Percentiles rank a stretch among this genome's conserved stretches.
These are phyloP conservation scores for Cladosporium austrohemisphaericum DNA, from an alignment of 2,329 filamentous ascomycete species.

Conservation along the genomic window DNA sequence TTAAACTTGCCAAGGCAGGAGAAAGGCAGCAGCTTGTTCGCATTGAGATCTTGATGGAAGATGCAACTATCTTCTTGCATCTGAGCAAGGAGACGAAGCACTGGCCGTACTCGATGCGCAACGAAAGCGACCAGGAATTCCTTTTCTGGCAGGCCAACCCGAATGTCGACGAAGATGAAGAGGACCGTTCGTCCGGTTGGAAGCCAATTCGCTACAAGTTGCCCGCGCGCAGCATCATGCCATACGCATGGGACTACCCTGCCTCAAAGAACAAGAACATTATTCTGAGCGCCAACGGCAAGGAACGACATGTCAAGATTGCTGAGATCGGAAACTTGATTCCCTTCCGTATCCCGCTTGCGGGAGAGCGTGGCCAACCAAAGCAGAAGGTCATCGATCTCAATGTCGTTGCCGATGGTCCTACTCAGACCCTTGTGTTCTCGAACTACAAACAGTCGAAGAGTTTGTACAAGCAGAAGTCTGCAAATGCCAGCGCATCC, in stretches of 20 bases:
- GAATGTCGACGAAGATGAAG: constrained; percentile 86
- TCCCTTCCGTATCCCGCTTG: constrained; percentile 80
- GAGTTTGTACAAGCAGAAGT: constrained; percentile 78
- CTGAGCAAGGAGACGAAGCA: constrained; percentile 87
- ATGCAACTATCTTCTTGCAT: constrained; percentile 88
- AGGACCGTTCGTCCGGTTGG: constrained; percentile 78
- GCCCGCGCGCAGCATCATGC: constrained; percentile 95
- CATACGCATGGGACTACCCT: constrained; percentile 98
- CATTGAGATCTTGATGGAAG: constrained; percentile 86
- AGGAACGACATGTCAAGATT: constrained; percentile 87
- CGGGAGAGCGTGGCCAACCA: constrained; percentile 48
- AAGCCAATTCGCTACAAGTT: constrained; percentile 87
- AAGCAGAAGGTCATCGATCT: constrained; percentile 89
- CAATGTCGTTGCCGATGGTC: constrained; percentile 91
- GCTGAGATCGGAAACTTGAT: constrained; percentile 95
- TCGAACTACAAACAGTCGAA: constrained; percentile 91
- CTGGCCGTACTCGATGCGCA: constrained; percentile 98
- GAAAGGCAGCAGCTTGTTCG: constrained; percentile 85
- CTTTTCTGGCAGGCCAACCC: constrained; percentile 94
- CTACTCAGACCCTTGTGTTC: constrained; percentile 88
- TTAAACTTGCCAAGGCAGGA: constrained; percentile 88
- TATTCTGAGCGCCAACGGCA: constrained; percentile 72
- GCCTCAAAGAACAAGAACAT: constrained; percentile 95
- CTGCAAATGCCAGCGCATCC: constrained; percentile 52
- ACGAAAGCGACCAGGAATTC: constrained; percentile 95